Percentiles rank a stretch among this genome's conserved stretches.
phyloP scores from a whole-genome alignment of 176 grass and related monocot genomes.

The Aegilops speltoides region DNA sequence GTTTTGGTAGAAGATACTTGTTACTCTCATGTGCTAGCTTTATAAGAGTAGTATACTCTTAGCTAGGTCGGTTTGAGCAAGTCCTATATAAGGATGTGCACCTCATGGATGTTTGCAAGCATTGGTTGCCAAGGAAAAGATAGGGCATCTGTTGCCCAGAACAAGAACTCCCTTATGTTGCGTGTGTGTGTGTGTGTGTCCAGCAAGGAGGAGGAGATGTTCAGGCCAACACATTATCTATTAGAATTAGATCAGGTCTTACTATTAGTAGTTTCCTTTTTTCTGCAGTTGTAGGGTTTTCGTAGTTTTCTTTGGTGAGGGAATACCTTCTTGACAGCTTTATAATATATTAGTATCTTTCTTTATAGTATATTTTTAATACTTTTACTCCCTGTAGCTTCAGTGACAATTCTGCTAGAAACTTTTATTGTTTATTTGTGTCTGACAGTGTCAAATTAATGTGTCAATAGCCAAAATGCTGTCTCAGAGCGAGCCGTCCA shows the following conservation, averaged over 20 bases:
- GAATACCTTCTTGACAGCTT: background rate
- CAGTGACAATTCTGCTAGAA: background rate
- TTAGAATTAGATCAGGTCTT: background rate
- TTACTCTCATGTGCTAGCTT: too few relatives aligned
- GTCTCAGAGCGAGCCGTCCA: background rate
- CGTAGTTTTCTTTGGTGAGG: background rate
- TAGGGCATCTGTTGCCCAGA: too few relatives aligned
- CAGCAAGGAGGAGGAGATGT: too few relatives aligned
- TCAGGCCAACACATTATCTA: background rate
- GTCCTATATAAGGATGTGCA: too few relatives aligned
- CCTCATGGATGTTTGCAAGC: too few relatives aligned
- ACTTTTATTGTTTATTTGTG: background rate
- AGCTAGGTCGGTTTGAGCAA: too few relatives aligned
- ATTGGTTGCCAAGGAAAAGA: too few relatives aligned
- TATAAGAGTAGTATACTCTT: too few relatives aligned
- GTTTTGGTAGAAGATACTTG: too few relatives aligned
- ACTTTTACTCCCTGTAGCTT: background rate
- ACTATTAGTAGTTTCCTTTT: background rate
- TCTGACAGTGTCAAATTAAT: background rate
- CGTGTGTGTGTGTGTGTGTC: too few relatives aligned
- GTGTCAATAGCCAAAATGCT: background rate
- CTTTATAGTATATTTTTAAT: background rate
- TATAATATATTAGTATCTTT: background rate
- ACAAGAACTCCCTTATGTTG: too few relatives aligned
- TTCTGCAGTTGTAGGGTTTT: background rate